Percentiles rank a stretch among this genome's conserved stretches.
These are phyloP conservation scores for Lentinula sp. DNA, from an alignment of 768 basidiomycete genomes.

Conservation along the genomic window DNA sequence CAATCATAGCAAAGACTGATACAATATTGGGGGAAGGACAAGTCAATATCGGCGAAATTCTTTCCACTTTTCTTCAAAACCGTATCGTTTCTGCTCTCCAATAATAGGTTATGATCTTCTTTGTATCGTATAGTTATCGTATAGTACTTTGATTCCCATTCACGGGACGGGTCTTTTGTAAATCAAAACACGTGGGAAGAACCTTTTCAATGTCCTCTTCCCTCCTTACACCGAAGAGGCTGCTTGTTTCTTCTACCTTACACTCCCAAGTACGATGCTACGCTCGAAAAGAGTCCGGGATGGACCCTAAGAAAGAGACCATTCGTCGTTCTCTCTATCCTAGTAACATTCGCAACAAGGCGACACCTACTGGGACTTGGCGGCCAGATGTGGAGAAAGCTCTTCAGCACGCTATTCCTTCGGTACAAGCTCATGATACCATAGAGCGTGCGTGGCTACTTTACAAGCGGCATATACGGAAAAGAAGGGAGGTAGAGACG, in stretches of 20 bases:
- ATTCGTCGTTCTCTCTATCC: constrained; percentile 83
- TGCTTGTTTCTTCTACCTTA: neutral
- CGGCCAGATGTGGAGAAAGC: constrained; percentile 73
- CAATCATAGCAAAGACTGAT: constrained; percentile 56
- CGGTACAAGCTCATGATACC: constrained; percentile 84
- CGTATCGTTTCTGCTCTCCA: constrained; percentile 30
- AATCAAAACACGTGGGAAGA: neutral
- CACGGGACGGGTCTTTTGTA: neutral
- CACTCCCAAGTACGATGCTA: constrained; percentile 18
- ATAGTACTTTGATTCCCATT: no score
- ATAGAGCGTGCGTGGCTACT: constrained; percentile 89
- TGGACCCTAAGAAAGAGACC: constrained; percentile 62
- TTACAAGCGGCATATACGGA: constrained; percentile 68
- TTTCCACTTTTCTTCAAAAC: constrained; percentile 61
- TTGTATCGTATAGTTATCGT: no score
- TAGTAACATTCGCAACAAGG: constrained; percentile 58
- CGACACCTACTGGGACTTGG: constrained; percentile 80
- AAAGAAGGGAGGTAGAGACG: constrained; percentile 62
- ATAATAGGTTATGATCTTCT: neutral
- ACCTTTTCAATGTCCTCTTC: neutral
- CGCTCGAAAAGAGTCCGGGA: constrained; percentile 35
- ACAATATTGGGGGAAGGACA: constrained; percentile 35
- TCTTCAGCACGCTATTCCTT: constrained; percentile 80
- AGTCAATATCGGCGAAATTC: constrained; percentile 54
- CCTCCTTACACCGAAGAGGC: neutral